Evolutionary conservation across 2,329 filamentous ascomycete species (phyloP).

Genomic region (Cryphonectria radicalis): DNA sequence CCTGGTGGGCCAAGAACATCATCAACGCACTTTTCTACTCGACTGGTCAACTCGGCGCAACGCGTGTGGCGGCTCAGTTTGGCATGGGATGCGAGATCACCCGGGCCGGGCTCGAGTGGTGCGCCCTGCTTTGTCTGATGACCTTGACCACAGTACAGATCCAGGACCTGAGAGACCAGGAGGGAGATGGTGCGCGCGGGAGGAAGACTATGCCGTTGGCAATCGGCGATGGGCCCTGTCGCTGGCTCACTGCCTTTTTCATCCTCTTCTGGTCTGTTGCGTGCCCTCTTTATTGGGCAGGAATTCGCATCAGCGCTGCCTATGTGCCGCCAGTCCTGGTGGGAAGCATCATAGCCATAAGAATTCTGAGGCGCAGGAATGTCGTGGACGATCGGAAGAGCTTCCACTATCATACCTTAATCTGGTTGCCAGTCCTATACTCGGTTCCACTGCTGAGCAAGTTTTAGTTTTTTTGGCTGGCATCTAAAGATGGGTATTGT

Average conservation of each 20-base stretch:
- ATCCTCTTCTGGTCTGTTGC: conserved; percentile 11
- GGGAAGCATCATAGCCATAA: not conserved
- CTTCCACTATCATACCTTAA: not conserved
- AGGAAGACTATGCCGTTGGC: conserved; percentile 33
- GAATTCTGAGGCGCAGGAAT: not conserved
- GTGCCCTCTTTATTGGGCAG: conserved; percentile 11
- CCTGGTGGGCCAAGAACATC: conserved; percentile 36
- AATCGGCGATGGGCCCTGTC: conserved; percentile 7
- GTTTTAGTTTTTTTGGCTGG: not conserved
- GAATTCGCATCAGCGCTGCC: not conserved
- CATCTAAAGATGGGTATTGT: not conserved
- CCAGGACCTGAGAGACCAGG: conserved; percentile 36
- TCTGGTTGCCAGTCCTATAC: not conserved
- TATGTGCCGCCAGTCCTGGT: not conserved
- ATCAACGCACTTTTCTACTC: conserved; percentile 38
- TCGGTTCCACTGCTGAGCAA: not conserved
- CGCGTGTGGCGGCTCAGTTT: not conserved
- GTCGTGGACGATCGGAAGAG: not conserved
- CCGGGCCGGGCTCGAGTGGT: conserved; percentile 20
- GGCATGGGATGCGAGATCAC: conserved; percentile 4
- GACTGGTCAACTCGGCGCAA: conserved; percentile 37
- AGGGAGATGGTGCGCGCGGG: conserved; percentile 31
- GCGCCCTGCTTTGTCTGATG: conserved; percentile 26
- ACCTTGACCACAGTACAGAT: conserved; percentile 34
- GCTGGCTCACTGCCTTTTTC: conserved; percentile 8